Percentiles rank a stretch among this genome's conserved stretches.
These are phyloP conservation scores for Euphorbia schlechtendalii DNA, from an alignment of 441 rosid species.

Conservation along the genomic window DNA sequence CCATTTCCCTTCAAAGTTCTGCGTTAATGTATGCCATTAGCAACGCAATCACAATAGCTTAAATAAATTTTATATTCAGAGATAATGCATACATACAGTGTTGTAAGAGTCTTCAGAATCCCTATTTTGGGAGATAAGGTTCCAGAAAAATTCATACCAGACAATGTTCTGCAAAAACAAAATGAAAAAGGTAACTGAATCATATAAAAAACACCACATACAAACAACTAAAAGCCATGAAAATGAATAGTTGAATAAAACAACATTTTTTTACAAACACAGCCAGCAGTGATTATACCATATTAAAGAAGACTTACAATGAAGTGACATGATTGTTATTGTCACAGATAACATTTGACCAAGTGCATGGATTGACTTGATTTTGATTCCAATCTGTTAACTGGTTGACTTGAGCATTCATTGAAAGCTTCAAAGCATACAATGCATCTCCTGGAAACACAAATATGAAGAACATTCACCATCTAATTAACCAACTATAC, in stretches of 20 bases:
- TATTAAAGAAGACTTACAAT: constrained; percentile 42
- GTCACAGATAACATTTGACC: constrained; percentile 80
- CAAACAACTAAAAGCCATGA: neutral
- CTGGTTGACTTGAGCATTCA: constrained; percentile 43
- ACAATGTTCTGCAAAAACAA: constrained; percentile 48
- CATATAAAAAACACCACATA: neutral
- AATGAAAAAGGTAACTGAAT: constrained; percentile 13
- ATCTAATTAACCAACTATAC: constrained; percentile 17
- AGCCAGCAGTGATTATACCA: neutral
- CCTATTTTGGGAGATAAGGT: constrained; percentile 61
- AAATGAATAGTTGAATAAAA: constrained; percentile 13
- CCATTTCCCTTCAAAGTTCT: constrained; percentile 88
- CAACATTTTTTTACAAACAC: constrained; percentile 4
- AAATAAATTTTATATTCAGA: no score
- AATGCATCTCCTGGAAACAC: constrained; percentile 70
- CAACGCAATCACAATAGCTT: constrained; percentile 1
- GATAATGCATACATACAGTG: constrained; percentile 53
- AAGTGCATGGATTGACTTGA: constrained; percentile 88
- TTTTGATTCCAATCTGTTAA: constrained; percentile 73
- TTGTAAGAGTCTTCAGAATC: constrained; percentile 43
- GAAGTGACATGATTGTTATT: constrained; percentile 46
- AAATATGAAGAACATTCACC: constrained; percentile 16
- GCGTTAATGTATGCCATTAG: constrained; percentile 23
- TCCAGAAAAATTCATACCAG: constrained; percentile 77
- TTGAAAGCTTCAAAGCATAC: constrained; percentile 47